phyloP scores from a whole-genome alignment of 768 basidiomycete species.

The Boletus rufocinnamomeus region DNA sequence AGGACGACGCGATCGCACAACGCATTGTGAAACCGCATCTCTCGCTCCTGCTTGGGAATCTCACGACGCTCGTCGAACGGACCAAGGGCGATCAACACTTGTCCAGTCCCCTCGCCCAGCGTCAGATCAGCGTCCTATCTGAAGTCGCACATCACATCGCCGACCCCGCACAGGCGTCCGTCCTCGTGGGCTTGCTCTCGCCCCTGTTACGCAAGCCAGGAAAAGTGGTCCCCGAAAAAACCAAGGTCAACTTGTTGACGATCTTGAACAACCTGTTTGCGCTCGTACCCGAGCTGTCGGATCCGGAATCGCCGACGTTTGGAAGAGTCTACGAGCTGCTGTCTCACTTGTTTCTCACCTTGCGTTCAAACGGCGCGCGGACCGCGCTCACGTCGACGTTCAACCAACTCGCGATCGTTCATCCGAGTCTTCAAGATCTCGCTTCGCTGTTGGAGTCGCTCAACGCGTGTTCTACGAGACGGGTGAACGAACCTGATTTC shows the following conservation, averaged over 20 bases:
- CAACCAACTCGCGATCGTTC: conserved; percentile 42
- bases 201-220: conserved; percentile 79
- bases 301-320: conserved; percentile 46
- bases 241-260: conserved; percentile 79
- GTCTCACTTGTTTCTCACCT: conserved; percentile 72
- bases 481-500: conserved; percentile 92
- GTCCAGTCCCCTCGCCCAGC: conserved; percentile 68
- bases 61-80: conserved; percentile 67
- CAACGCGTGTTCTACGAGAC: conserved; percentile 82
- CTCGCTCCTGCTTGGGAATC: conserved; percentile 65
- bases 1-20: conserved; percentile 51
- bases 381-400: conserved; percentile 68
- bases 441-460: conserved; percentile 62
- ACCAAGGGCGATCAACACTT: conserved; percentile 52
- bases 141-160: conserved; percentile 73
- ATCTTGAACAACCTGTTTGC: conserved; percentile 67
- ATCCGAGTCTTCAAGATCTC: conserved; percentile 47
- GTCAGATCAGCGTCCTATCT: conserved; percentile 82
- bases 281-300: conserved; percentile 62
- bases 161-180: conserved; percentile 69
- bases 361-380: conserved; percentile 74
- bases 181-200: conserved; percentile 68
- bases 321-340: conserved; percentile 63
- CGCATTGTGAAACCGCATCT: conserved; percentile 69
- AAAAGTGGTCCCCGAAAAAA: conserved; percentile 79